A percentile compares a stretch with the other conserved stretches of the same genome.
These are phyloP conservation scores for Silybum marianum DNA, from an alignment of 129 eudicot species.

Conservation along the genomic window DNA sequence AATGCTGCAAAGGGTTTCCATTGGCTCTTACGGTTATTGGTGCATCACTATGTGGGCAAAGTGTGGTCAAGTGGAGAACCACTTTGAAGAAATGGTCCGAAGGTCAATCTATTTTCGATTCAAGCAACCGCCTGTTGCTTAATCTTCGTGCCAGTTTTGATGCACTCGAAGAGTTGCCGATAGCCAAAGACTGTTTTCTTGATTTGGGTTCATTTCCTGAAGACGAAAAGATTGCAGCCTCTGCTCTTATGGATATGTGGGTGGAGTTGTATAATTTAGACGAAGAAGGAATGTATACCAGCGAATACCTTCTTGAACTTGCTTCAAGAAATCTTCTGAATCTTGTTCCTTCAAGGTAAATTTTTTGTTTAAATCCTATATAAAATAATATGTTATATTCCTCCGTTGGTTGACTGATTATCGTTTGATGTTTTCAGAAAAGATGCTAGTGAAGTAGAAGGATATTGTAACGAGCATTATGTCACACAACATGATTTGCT, in stretches of 20 bases:
- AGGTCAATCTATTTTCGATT: conserved; percentile 37
- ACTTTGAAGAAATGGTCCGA: conserved; percentile 32
- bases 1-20: conserved; percentile 48
- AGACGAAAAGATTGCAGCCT: conserved; percentile 39
- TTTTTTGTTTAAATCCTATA: not conserved
- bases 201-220: conserved; percentile 50
- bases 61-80: conserved; percentile 27
- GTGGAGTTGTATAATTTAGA: conserved; percentile 36
- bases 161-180: conserved; percentile 29
- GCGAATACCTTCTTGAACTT: conserved; percentile 30
- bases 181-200: conserved; percentile 33
- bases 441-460: conserved; percentile 32
- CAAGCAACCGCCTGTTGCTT: conserved; percentile 22
- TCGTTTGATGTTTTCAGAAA: conserved; percentile 29
- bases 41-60: conserved; percentile 37
- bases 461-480: conserved; percentile 45
- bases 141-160: conserved; percentile 41
- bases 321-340: conserved; percentile 34
- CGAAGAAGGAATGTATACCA: conserved; percentile 37
- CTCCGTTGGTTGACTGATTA: not conserved
- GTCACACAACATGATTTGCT: conserved; percentile 55
- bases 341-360: conserved; percentile 30
- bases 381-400: not conserved
- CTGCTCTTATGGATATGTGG: conserved; percentile 48
- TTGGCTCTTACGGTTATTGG: conserved; percentile 49